phyloP scores from a whole-genome alignment of 345 rosid species.

The Linum usitatissimum region DNA sequence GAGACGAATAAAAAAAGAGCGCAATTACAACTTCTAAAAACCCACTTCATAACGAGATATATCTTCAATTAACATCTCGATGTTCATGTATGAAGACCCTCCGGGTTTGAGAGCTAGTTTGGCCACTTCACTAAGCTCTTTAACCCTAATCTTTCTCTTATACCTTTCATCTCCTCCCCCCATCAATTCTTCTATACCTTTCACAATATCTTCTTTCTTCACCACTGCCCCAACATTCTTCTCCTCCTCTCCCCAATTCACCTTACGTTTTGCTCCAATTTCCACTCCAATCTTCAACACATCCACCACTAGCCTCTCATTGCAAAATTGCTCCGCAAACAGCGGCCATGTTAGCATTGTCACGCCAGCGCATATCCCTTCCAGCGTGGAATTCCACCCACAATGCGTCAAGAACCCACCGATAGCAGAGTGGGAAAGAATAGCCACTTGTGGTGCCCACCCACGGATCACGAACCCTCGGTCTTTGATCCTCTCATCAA shows the following conservation, averaged over 20 bases:
- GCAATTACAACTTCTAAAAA: neutral
- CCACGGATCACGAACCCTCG: neutral
- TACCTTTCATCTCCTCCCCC: conserved; percentile 15
- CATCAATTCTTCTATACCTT: conserved; percentile 11
- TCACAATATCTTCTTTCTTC: conserved; percentile 13
- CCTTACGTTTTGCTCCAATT: neutral
- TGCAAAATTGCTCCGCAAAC: neutral
- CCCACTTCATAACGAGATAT: neutral
- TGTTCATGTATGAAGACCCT: conserved; percentile 21
- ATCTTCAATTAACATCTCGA: conserved; percentile 10
- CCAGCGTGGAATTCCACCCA: conserved; percentile 3
- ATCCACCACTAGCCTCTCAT: conserved; percentile 1
- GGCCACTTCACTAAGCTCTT: conserved; percentile 14
- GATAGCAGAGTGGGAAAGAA: neutral
- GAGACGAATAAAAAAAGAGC: no score
- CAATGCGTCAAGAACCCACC: conserved; percentile 4
- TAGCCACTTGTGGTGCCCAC: conserved; percentile 1
- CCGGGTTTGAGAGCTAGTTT: conserved; percentile 16
- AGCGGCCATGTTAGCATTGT: conserved; percentile 1
- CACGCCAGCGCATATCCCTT: neutral
- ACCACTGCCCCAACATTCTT: conserved; percentile 3
- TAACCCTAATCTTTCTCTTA: conserved; percentile 22
- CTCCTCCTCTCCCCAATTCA: neutral
- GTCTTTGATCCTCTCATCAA: neutral
- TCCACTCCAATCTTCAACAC: neutral